These are phyloP conservation scores for Paracoccidioides lutzii DNA, from an alignment of 2,329 filamentous ascomycete genomes.

Conservation along the genomic window DNA sequence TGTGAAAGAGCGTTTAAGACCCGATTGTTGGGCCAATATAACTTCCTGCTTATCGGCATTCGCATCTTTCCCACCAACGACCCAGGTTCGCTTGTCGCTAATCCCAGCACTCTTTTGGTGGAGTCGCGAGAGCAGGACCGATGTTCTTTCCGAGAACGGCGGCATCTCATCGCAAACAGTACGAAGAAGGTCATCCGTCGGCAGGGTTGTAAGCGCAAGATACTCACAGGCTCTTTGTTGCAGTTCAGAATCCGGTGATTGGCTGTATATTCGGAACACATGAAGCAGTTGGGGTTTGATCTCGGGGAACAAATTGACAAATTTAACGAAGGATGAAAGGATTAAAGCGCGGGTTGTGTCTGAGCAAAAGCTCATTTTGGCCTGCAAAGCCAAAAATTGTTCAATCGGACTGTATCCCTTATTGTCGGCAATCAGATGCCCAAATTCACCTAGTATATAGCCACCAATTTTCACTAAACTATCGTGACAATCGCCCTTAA, in stretches of 20 bases:
- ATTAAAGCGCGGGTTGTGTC: conserved; percentile 87
- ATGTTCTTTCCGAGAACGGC: conserved; percentile 87
- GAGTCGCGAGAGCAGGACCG: conserved; percentile 76
- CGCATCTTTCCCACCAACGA: conserved; percentile 91
- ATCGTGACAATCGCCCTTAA: conserved; percentile 90
- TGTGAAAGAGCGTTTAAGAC: conserved; percentile 76
- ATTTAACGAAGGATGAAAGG: conserved; percentile 91
- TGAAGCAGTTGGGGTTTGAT: conserved; percentile 91
- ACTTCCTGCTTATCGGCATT: conserved; percentile 72
- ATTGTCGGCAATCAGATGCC: conserved; percentile 87
- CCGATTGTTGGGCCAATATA: conserved; percentile 64
- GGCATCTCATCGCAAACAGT: conserved; percentile 99
- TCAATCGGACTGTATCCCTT: conserved; percentile 90
- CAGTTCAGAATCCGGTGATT: conserved; percentile 86
- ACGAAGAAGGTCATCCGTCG: conserved; percentile 78
- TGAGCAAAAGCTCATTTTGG: conserved; percentile 79
- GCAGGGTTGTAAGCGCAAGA: conserved; percentile 67
- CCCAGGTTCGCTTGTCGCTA: conserved; percentile 92
- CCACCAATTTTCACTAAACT: conserved; percentile 95
- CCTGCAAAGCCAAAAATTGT: conserved; percentile 84
- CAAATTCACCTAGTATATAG: conserved; percentile 92
- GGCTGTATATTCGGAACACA: conserved; percentile 83
- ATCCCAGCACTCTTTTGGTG: conserved; percentile 90
- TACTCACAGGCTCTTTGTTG: conserved; percentile 97
- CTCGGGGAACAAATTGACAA: conserved; percentile 94